Evolutionary conservation across 257 asterid species (phyloP).

Genomic region (Coffea canephora): DNA sequence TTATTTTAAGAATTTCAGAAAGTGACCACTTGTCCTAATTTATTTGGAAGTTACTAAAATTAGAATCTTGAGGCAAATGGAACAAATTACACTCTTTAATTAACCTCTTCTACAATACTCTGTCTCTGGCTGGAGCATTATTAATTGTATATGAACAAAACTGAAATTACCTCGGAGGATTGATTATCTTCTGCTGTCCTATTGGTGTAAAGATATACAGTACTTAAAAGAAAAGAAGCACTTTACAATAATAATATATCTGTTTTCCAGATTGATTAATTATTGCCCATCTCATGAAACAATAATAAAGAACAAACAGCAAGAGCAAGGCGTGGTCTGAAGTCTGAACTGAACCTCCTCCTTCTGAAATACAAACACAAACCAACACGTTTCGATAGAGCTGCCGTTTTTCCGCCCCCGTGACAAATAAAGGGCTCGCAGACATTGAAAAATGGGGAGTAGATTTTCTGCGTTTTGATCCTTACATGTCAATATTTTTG

Average conservation of each 20-base stretch:
- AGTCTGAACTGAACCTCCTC: not conserved
- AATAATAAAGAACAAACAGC: not conserved
- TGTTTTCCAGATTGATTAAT: too few relatives aligned
- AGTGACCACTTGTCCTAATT: not conserved
- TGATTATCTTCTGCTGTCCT: too few relatives aligned
- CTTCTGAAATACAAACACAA: not conserved
- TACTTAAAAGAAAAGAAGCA: not conserved
- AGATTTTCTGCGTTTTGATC: not conserved
- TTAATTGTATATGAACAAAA: too few relatives aligned
- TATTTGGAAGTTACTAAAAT: not conserved
- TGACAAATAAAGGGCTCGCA: not conserved
- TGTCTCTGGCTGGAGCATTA: not conserved
- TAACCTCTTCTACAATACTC: not conserved
- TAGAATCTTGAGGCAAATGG: not conserved
- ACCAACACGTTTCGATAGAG: not conserved
- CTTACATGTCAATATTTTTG: not conserved
- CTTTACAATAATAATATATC: too few relatives aligned
- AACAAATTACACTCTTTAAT: not conserved
- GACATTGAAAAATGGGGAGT: not conserved
- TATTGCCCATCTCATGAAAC: too few relatives aligned
- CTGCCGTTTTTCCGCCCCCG: not conserved
- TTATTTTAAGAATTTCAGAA: not conserved
- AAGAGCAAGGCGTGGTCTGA: not conserved
- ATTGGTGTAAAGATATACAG: not conserved
- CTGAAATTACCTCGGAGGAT: too few relatives aligned